A percentile compares a stretch with the other conserved stretches of the same genome.
These are phyloP conservation scores for Wickerhamiella kazuoi DNA, from an alignment of 805 yeast genomes.

Conservation along the genomic window DNA sequence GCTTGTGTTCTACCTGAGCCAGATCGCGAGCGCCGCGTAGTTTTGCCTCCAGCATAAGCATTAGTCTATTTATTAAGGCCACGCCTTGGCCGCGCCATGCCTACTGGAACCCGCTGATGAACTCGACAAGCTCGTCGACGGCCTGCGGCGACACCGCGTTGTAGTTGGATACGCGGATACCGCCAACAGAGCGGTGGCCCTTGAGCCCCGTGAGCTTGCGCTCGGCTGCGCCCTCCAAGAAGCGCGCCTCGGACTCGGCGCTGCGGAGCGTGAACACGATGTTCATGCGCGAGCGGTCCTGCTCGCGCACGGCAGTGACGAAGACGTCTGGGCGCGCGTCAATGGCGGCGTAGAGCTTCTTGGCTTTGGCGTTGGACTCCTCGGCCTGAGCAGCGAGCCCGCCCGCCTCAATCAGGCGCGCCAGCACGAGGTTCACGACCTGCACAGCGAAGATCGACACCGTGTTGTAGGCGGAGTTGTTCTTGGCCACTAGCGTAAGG, in stretches of 20 bases:
- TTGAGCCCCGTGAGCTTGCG: constrained; percentile 57
- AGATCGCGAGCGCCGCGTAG: background rate
- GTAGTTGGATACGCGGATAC: constrained; percentile 83
- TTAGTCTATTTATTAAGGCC: background rate
- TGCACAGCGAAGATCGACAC: constrained; percentile 86
- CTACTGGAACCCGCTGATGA: constrained; percentile 8
- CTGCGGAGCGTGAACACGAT: constrained; percentile 67
- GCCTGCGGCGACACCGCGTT: constrained; percentile 56
- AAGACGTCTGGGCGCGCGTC: constrained; percentile 50
- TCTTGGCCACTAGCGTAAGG: constrained; percentile 67
- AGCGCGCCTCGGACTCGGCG: constrained; percentile 45
- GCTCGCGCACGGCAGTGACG: constrained; percentile 44
- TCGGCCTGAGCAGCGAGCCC: constrained; percentile 50
- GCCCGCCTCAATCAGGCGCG: constrained; percentile 44
- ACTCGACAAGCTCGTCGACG: constrained; percentile 7
- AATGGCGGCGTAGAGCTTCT: constrained; percentile 42
- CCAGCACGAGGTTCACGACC: constrained; percentile 62
- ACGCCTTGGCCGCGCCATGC: background rate
- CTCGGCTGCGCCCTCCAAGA: constrained; percentile 48
- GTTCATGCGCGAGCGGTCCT: constrained; percentile 74
- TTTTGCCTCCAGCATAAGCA: background rate
- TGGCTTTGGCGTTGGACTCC: constrained; percentile 45
- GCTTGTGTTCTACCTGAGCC: background rate
- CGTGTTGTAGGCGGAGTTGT: constrained; percentile 90
- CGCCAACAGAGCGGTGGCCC: constrained; percentile 96